Base-by-base conservation (phyloP, 2,329 filamentous ascomycete genomes). In the Botrytis pseudocinerea region DNA sequence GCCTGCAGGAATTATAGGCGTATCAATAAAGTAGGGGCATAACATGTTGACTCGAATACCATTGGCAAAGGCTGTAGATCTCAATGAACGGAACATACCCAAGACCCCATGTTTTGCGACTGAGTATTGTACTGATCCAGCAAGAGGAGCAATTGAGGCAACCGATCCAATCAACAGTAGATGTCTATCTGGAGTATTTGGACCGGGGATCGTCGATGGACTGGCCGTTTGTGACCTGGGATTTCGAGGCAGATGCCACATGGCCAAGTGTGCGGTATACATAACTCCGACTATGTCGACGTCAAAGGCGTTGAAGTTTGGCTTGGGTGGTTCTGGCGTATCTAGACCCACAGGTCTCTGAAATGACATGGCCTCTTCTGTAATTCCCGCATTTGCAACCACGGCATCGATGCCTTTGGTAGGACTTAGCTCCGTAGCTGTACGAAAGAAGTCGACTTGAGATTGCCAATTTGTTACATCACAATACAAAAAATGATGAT, bases 11-110 rank as follows among this genome's bases (percentile, higher is more conserved):
- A 90, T 79, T 62, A 92, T 85, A n/a, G 89, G 87, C 22, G 88
- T 90, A 76, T 89, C 87, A 77, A 87, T 85, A 80, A 91, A 92
- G 81, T 92, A 92, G 0, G 91, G 91, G 73, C 86, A 87, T n/a
- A 93, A 80, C 78, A 92, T 84, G 78, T 92, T 93, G 74, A 91
- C 83, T 62, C 91, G 85, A 60, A 92, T 82, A 38, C 87, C 87
- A 60, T 85, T 81, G 12, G 81, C 76, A 71, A 85, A 84, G 3
- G 85, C 83, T 0, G 85, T 86, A 6, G 83, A 80, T 25, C 90
- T 85, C 63, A 93, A 82, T 9, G 85, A 84, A 61, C 90, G 85
- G 80, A 90, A 92, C 48, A 92, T 82, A 0, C 90, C 91, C 18
- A 91, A 83, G 0, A 93, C 86, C 32, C 85, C 90, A 81, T 93